Percentiles rank a stretch among this genome's conserved stretches.
phyloP scores from a whole-genome alignment of 495 filamentous ascomycete species.

The Aspergillus heteromorphus region DNA sequence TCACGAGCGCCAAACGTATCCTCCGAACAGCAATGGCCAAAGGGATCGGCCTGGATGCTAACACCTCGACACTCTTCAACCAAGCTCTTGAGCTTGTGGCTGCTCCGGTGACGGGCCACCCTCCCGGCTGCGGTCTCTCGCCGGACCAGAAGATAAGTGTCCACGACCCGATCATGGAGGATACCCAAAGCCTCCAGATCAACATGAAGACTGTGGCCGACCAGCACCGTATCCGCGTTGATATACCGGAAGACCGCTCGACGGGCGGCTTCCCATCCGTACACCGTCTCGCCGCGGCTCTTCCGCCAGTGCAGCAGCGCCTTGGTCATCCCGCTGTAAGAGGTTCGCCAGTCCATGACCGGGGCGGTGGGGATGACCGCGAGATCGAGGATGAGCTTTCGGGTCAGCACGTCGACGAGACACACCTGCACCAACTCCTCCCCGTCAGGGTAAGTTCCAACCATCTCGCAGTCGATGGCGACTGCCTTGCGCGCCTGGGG shows the following conservation, averaged over 20 bases:
- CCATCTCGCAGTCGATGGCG: slow-evolving; percentile 27
- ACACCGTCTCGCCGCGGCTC: slow-evolving; percentile 20
- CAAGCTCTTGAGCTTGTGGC: slow-evolving; percentile 23
- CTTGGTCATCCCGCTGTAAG: slow-evolving; percentile 28
- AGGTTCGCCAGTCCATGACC: slow-evolving; percentile 31
- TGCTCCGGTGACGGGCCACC: not conserved
- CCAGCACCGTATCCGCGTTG: slow-evolving; percentile 33
- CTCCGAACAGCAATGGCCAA: slow-evolving; percentile 25
- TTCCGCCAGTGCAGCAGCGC: slow-evolving; percentile 19
- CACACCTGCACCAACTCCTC: slow-evolving; percentile 17
- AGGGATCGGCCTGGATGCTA: slow-evolving; percentile 21
- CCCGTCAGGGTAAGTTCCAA: slow-evolving; percentile 4
- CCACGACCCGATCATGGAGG: slow-evolving; percentile 33
- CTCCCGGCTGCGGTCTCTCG: slow-evolving; percentile 10
- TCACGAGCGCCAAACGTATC: slow-evolving; percentile 2
- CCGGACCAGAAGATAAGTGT: slow-evolving; percentile 22
- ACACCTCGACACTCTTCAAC: slow-evolving; percentile 17
- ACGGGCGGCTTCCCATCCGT: slow-evolving; percentile 33
- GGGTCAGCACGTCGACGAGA: slow-evolving; percentile 34
- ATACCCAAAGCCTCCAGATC: slow-evolving; percentile 38
- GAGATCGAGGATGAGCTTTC: slow-evolving; percentile 32
- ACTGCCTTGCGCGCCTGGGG: slow-evolving; percentile 4
- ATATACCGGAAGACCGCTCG: slow-evolving; percentile 30
- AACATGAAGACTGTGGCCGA: slow-evolving; percentile 38
- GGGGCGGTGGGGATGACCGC: slow-evolving; percentile 25